Evolutionary conservation across 2,329 filamentous ascomycete species (phyloP), one percentile per base, ranked within the genome.

Genomic region (Penicillium sp.): DNA sequence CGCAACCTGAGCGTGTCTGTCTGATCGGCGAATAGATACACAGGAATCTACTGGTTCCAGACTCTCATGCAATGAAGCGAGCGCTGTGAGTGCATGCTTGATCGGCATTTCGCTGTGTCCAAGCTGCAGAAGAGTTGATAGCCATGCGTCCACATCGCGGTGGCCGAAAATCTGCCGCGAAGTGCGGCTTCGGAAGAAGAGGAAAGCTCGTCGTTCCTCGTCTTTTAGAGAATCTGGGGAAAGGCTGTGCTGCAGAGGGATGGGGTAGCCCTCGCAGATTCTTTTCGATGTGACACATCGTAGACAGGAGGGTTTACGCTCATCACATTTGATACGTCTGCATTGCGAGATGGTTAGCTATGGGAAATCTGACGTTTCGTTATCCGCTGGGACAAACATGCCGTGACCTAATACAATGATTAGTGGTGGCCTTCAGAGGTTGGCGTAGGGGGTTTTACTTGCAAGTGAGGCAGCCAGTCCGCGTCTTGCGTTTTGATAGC

Each of bases 261-360:
- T 39, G 2, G 18, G n/a, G 25, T 49, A 49, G 14, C 46, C 46
- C 18, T 49, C 46, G 28, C 46, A 49, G 2, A 49, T 49, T 7
- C 46, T 19, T 10, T 49, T 13, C 3, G 46, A 40, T 4, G 35
- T 14, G 2, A 39, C 3, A 29, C 46, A 49, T 9, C 46, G 46
- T 4, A 44, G n/a, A 25, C 46, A 49, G 8, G 46, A 39, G 4
- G 46, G 46, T 9, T 29, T 49, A 12, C 31, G 30, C 18, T 44
- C 46, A 25, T 49, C 46, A 5, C 46, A 49, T 34, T 49, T 49
- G 14, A 49, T 28, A 16, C 34, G 46, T 6, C 46, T 49, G 28
- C 12, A n/a, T 13, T 33, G 22, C 22, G 22, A 19, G 38, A 14
- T n/a, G 6, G 30, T 47, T n/a, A 47, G 44, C 29, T 10, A 6